These are phyloP conservation scores for Plenodomus tracheiphilus DNA, from an alignment of 2,329 filamentous ascomycete genomes.

Conservation along the genomic window DNA sequence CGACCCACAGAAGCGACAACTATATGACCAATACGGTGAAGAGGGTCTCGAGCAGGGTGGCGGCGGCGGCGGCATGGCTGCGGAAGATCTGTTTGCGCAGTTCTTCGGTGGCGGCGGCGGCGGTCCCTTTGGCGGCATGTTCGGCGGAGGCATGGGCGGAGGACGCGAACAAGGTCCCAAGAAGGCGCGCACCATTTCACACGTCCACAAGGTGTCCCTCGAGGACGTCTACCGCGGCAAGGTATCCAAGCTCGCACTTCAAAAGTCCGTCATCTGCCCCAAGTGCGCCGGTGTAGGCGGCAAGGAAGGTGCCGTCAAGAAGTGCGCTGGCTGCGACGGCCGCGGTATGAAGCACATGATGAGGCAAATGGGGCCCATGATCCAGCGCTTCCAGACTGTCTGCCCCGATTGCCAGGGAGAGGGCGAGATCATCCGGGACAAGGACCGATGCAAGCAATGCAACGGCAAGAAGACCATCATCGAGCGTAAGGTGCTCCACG, in stretches of 20 bases:
- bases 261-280: conserved; percentile 95
- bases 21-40: conserved; percentile 98
- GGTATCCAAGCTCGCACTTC: conserved; percentile 93
- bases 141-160: conserved; percentile 60
- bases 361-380: conserved; percentile 99
- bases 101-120: conserved; percentile 82
- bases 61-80: conserved; percentile 83
- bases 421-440: conserved; percentile 93
- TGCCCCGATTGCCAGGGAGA: conserved; percentile 98
- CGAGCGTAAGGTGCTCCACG: conserved; percentile 96
- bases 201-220: conserved; percentile 96
- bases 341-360: conserved; percentile 99
- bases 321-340: conserved; percentile 87
- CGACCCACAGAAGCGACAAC: conserved; percentile 83
- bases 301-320: conserved; percentile 97
- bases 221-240: conserved; percentile 99
- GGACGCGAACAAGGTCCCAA: conserved; percentile 80
- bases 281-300: conserved; percentile 93
- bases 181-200: conserved; percentile 94
- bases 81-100: conserved; percentile 93
- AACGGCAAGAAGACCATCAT: conserved; percentile 97
- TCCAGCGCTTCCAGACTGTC: conserved; percentile 98
- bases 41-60: conserved; percentile 88
- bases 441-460: conserved; percentile 97
- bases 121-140: conserved; percentile 68